phyloP scores from a whole-genome alignment of 2,329 filamentous ascomycete species.

The Nigrospora sphaerica region DNA sequence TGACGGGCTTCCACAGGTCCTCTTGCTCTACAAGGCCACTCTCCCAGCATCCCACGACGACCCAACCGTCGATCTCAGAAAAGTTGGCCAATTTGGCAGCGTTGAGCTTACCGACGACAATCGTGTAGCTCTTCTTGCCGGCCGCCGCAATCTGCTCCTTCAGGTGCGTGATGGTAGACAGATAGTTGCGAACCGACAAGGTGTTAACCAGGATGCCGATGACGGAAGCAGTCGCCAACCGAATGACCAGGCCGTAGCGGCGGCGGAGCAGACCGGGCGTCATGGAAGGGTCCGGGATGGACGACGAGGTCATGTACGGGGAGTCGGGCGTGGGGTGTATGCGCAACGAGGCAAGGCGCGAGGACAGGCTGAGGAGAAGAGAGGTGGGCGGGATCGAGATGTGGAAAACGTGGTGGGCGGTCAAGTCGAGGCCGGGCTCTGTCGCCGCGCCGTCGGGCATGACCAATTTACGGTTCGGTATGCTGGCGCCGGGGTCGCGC shows the following conservation, averaged over 20 bases:
- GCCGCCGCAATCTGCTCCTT: constrained; percentile 65
- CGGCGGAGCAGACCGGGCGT: constrained; percentile 61
- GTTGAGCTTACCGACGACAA: constrained; percentile 95
- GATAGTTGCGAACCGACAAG: constrained; percentile 83
- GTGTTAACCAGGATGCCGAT: constrained; percentile 97
- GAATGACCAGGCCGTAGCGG: constrained; percentile 80
- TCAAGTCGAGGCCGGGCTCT: constrained; percentile 42
- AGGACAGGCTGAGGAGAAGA: constrained; percentile 79
- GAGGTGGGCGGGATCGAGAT: constrained; percentile 74
- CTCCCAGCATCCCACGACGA: constrained; percentile 97
- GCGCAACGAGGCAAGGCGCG: constrained; percentile 69
- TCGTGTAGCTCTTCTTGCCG: constrained; percentile 92
- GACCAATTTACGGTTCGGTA: constrained; percentile 73
- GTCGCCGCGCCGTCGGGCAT: constrained; percentile 7
- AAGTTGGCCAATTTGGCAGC: constrained; percentile 96
- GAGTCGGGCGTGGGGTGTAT: constrained; percentile 59
- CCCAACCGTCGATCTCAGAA: constrained; percentile 90
- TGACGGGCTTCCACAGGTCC: constrained; percentile 79
- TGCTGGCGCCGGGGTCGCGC: constrained; percentile 68
- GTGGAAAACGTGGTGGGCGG: constrained; percentile 73
- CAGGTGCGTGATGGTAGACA: constrained; percentile 70
- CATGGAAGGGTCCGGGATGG: constrained; percentile 27
- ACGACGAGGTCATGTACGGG: constrained; percentile 38
- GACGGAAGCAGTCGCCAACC: constrained; percentile 71
- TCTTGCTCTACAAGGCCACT: constrained; percentile 85